phyloP scores from a whole-genome alignment of 2,329 filamentous ascomycete species.

The Apiospora saccharicola region DNA sequence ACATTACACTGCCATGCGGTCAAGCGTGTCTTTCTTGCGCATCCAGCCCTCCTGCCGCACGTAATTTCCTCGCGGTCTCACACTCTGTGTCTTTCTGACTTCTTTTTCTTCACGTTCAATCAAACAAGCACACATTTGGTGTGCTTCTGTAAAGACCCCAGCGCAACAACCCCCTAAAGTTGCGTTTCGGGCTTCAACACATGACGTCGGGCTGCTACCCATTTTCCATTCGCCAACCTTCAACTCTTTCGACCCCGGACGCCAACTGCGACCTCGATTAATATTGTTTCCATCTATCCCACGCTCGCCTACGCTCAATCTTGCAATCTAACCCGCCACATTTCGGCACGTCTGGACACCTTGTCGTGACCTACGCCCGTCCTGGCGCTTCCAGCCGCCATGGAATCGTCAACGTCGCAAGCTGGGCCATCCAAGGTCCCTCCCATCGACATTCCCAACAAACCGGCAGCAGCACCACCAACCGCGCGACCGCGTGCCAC shows the following conservation, averaged over 20 bases:
- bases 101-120: background rate
- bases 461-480: background rate
- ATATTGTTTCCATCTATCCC: background rate
- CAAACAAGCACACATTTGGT: background rate
- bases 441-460: slow-evolving; percentile 7
- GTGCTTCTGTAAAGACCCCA: background rate
- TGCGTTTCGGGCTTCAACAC: slow-evolving; percentile 6
- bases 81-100: background rate
- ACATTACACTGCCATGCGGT: slow-evolving; percentile 7
- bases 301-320: background rate
- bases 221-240: background rate
- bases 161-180: background rate
- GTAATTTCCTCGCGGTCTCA: background rate
- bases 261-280: background rate
- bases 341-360: background rate
- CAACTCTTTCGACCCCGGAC: background rate
- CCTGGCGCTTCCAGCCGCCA: slow-evolving; percentile 6
- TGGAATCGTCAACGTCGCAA: slow-evolving; percentile 11
- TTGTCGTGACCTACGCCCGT: background rate
- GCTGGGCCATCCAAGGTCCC: slow-evolving; percentile 17
- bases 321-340: background rate
- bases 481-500: background rate
- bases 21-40: background rate
- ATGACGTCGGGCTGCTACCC: background rate
- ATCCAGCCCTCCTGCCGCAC: background rate